Conservation (phyloP, 73 alveolate species). For the Paramecium sonneborni region DNA sequence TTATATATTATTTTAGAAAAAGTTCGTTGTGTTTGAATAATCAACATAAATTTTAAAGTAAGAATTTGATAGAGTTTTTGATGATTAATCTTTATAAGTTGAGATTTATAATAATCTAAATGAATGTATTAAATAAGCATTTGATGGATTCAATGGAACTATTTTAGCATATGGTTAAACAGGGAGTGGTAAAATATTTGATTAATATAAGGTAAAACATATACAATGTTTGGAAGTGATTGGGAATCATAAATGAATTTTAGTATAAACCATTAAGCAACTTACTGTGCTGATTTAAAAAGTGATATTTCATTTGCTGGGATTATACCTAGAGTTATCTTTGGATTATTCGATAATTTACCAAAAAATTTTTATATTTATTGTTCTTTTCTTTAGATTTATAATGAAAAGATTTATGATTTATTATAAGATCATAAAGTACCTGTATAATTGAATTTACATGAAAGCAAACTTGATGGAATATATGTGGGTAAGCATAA, state of each 20-base stretch:
- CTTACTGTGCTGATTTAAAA: slow-evolving; percentile 39
- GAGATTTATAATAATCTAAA: slow-evolving; percentile 64
- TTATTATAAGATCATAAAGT: slow-evolving; percentile 49
- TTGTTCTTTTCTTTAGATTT: slow-evolving; percentile 56
- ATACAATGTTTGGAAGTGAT: slow-evolving; percentile 76
- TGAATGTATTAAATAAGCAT: slow-evolving; percentile 38
- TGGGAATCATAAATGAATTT: slow-evolving; percentile 58
- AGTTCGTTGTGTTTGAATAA: slow-evolving; percentile 21
- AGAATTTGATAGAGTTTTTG: slow-evolving; percentile 64
- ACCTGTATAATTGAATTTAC: slow-evolving; percentile 10
- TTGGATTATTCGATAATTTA: neutral
- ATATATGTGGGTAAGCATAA: slow-evolving; percentile 57
- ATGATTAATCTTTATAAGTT: neutral
- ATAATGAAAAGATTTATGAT: slow-evolving; percentile 63
- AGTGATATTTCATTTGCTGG: slow-evolving; percentile 54
- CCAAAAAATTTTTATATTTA: slow-evolving; percentile 46
- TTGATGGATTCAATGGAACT: slow-evolving; percentile 75
- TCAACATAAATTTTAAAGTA: neutral
- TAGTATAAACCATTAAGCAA: neutral
- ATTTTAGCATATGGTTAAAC: slow-evolving; percentile 83
- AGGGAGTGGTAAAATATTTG: slow-evolving; percentile 71
- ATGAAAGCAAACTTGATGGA: slow-evolving; percentile 65
- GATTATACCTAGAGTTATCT: slow-evolving; percentile 53
- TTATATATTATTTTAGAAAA: neutral
- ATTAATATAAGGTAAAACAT: slow-evolving; percentile 62